A percentile compares a stretch with the other conserved stretches of the same genome.
Evolutionary conservation across 306 rosid genomes (phyloP).

Genomic region (Begonia masoniana): DNA sequence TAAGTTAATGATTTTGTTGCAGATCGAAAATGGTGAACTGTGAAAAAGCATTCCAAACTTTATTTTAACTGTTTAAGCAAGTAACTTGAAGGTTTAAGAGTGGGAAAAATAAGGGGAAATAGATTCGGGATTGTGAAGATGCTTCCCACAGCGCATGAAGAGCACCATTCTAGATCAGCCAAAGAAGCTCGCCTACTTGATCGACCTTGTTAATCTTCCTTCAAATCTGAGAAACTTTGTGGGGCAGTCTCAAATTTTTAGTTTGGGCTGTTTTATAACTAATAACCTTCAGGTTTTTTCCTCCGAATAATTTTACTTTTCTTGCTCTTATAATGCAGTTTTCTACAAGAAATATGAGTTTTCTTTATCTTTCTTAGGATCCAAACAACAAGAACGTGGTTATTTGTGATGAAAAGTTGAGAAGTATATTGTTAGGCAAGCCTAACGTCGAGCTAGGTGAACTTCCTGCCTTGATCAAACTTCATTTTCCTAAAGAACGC

Average conservation of each 20-base stretch:
- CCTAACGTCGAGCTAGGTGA: slow-evolving; percentile 63
- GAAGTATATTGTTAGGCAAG: slow-evolving; percentile 60
- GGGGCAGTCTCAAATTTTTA: slow-evolving; percentile 87
- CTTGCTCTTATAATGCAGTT: no score
- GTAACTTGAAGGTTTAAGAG: no score
- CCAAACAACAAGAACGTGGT: slow-evolving; percentile 74
- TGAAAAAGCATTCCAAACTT: no score
- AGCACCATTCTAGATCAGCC: slow-evolving; percentile 60
- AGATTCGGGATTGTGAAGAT: slow-evolving; percentile 12
- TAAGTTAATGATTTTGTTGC: no score
- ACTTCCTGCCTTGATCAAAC: slow-evolving; percentile 77
- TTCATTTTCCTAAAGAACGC: slow-evolving; percentile 72
- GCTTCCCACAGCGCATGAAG: slow-evolving; percentile 57
- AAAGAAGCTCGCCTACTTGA: slow-evolving; percentile 78
- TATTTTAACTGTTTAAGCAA: no score
- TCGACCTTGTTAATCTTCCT: slow-evolving; percentile 83
- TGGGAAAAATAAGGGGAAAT: background rate
- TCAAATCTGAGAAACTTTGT: slow-evolving; percentile 56
- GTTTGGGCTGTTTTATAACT: slow-evolving; percentile 60
- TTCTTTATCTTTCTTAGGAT: slow-evolving; percentile 35
- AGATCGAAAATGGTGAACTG: no score
- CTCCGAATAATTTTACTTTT: background rate
- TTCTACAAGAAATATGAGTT: slow-evolving; percentile 7
- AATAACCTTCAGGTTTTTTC: slow-evolving; percentile 67
- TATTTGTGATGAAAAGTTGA: slow-evolving; percentile 70